These are phyloP conservation scores for Hirsutella minnesotensis DNA, from an alignment of 2,329 filamentous ascomycete genomes.

Conservation along the genomic window DNA sequence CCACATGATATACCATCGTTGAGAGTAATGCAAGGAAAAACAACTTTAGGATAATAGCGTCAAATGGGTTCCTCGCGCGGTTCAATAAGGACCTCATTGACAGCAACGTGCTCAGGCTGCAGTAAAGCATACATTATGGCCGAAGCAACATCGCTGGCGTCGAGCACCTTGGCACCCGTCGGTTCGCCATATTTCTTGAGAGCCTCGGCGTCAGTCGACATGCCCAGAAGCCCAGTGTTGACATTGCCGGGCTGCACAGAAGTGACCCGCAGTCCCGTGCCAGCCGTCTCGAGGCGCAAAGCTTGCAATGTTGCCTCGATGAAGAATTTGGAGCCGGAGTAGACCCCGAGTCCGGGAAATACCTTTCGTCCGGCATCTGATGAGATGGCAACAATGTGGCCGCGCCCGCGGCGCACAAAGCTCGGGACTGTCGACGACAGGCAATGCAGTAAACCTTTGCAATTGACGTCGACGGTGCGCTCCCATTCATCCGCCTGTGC, in stretches of 20 bases:
- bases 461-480: constrained; percentile 74
- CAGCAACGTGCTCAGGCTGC: constrained; percentile 63
- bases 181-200: constrained; percentile 70
- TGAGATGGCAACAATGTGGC: constrained; percentile 71
- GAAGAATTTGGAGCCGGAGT: constrained; percentile 77
- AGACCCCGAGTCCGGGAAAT: constrained; percentile 71
- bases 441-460: constrained; percentile 68
- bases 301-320: constrained; percentile 71
- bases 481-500: constrained; percentile 65
- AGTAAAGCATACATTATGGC: constrained; percentile 64
- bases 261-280: constrained; percentile 60
- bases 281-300: constrained; percentile 64
- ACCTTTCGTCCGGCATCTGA: constrained; percentile 74
- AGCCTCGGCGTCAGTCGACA: constrained; percentile 67
- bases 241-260: constrained; percentile 69
- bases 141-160: constrained; percentile 58
- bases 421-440: constrained; percentile 56
- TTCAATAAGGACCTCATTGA: constrained; percentile 73
- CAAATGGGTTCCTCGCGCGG: constrained; percentile 64
- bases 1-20: no score
- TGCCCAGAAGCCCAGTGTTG: constrained; percentile 57
- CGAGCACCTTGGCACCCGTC: constrained; percentile 62
- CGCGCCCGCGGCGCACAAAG: constrained; percentile 57
- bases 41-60: no score
- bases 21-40: no score